These are phyloP conservation scores for Rhododendron ovatum DNA, from an alignment of 148 eudicot genomes.

Conservation along the genomic window DNA sequence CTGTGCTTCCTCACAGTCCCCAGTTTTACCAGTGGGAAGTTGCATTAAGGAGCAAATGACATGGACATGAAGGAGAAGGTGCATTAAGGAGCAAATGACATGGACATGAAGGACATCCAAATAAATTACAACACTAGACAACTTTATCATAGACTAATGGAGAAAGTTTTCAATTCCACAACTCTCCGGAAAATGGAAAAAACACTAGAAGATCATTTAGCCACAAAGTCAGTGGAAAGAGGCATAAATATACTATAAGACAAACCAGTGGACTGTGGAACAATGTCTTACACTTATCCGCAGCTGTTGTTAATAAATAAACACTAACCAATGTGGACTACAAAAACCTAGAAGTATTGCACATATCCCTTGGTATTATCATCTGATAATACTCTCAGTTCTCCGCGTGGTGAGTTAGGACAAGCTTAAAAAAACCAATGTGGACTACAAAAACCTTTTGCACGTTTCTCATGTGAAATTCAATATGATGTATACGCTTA, in stretches of 20 bases:
- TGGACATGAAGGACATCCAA: background rate
- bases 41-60: background rate
- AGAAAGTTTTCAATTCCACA: background rate
- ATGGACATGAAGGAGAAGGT: background rate
- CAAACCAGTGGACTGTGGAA: background rate
- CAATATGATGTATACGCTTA: constrained; percentile 9
- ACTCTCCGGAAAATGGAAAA: background rate
- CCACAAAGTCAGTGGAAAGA: background rate
- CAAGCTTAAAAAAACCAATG: constrained; percentile 16
- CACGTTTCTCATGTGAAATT: constrained; percentile 10
- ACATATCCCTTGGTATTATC: background rate
- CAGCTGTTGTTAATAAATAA: background rate
- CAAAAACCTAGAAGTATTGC: background rate
- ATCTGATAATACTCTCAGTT: constrained; percentile 7
- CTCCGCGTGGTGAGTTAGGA: constrained; percentile 7
- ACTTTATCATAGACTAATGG: background rate
- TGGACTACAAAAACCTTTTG: constrained; percentile 9
- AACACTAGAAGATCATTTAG: background rate
- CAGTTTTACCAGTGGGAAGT: background rate
- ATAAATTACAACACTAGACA: background rate
- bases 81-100: background rate
- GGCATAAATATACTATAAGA: background rate
- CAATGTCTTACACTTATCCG: background rate
- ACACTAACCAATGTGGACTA: background rate
- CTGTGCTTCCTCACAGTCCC: background rate